Evolutionary conservation across 768 basidiomycete genomes (phyloP).

Genomic region (Rhodotorula paludigena): DNA sequence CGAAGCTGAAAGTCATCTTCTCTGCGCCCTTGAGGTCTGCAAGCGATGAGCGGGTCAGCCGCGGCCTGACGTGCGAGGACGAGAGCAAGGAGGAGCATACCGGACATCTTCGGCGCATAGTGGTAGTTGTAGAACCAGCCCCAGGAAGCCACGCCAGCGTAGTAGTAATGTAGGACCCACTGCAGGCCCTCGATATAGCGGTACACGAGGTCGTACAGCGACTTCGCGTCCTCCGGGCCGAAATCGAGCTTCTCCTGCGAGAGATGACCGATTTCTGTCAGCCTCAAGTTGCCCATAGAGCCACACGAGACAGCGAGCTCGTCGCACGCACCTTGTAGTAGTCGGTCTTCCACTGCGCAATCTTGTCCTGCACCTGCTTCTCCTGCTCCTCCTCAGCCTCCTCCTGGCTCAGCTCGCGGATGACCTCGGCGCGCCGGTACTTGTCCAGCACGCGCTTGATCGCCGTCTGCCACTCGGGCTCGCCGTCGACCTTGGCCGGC

Average conservation of each 20-base stretch:
- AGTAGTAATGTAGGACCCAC: slow-evolving; percentile 99
- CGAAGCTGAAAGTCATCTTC: slow-evolving; percentile 76
- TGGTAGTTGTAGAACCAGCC: slow-evolving; percentile 99
- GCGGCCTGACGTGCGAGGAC: no score
- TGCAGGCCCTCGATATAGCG: slow-evolving; percentile 90
- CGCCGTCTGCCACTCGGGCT: slow-evolving; percentile 56
- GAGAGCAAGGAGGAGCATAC: slow-evolving; percentile 51
- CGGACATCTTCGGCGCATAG: slow-evolving; percentile 92
- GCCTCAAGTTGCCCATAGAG: neutral
- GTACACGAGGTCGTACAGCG: slow-evolving; percentile 66
- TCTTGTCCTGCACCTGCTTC: slow-evolving; percentile 66
- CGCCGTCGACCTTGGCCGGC: slow-evolving; percentile 53
- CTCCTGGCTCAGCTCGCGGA: slow-evolving; percentile 58
- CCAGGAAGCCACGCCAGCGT: slow-evolving; percentile 95
- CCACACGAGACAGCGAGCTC: neutral
- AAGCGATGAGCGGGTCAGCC: neutral
- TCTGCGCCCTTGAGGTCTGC: slow-evolving; percentile 62
- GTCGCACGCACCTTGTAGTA: slow-evolving; percentile 70
- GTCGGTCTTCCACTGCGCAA: slow-evolving; percentile 83
- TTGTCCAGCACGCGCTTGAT: slow-evolving; percentile 77
- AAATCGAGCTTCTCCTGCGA: slow-evolving; percentile 78
- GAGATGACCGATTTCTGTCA: no score
- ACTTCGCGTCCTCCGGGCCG: slow-evolving; percentile 60
- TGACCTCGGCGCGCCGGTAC: slow-evolving; percentile 76
- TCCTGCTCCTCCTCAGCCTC: slow-evolving; percentile 76